phyloP scores from a whole-genome alignment of 202 grass and related monocot species.

The Schoenoplectus triqueter region DNA sequence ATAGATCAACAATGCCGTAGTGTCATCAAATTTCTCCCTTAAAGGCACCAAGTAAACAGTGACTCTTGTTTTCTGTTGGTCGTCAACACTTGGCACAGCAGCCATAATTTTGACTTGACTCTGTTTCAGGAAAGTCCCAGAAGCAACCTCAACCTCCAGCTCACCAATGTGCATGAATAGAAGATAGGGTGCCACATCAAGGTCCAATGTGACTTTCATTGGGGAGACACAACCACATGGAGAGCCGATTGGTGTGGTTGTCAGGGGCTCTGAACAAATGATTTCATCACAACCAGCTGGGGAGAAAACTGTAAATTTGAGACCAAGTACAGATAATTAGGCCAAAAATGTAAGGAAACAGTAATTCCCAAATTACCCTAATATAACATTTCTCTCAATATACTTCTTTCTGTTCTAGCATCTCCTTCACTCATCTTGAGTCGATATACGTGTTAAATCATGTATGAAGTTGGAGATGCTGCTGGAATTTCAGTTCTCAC shows the following conservation, averaged over 20 bases:
- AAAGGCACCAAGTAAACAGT: slow-evolving; percentile 93
- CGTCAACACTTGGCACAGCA: slow-evolving; percentile 66
- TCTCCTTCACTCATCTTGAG: not conserved
- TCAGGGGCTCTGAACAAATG: slow-evolving; percentile 66
- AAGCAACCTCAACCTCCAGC: slow-evolving; percentile 87
- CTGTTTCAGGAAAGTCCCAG: slow-evolving; percentile 91
- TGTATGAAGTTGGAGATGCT: not conserved
- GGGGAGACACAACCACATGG: slow-evolving; percentile 89
- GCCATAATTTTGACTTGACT: slow-evolving; percentile 99
- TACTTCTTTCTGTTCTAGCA: slow-evolving; percentile 11
- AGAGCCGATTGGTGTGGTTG: slow-evolving; percentile 67
- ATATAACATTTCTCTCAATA: not conserved
- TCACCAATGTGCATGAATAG: slow-evolving; percentile 79
- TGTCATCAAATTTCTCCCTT: slow-evolving; percentile 82
- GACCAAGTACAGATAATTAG: slow-evolving; percentile 34
- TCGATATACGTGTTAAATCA: not conserved
- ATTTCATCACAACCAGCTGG: slow-evolving; percentile 76
- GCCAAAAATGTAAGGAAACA: not conserved
- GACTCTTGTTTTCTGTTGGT: slow-evolving; percentile 79
- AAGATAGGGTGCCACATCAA: slow-evolving; percentile 72
- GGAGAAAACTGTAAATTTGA: slow-evolving; percentile 44
- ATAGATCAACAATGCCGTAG: slow-evolving; percentile 71
- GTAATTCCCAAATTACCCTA: not conserved
- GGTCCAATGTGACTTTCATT: slow-evolving; percentile 69
- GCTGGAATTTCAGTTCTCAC: slow-evolving; percentile 11